Evolutionary conservation across 352 stramenopile species (phyloP).

Genomic region (Globisporangium paddicum): DNA sequence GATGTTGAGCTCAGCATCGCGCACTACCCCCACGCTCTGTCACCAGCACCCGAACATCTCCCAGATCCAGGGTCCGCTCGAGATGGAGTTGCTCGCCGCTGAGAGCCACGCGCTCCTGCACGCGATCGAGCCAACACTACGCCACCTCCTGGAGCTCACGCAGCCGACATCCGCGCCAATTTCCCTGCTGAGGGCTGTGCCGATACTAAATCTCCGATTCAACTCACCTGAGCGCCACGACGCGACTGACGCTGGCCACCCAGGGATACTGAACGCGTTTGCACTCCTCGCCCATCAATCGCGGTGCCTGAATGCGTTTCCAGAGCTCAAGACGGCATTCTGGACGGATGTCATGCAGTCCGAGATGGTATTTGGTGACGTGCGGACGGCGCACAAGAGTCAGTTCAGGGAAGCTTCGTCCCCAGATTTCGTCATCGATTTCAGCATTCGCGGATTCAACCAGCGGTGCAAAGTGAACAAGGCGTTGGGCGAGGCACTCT

Average conservation of each 20-base stretch:
- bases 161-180: not conserved
- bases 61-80: not conserved
- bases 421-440: conserved; percentile 1
- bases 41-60: not conserved
- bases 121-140: not conserved
- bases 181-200: not conserved
- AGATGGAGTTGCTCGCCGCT: not conserved
- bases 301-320: not conserved
- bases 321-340: conserved; percentile 6
- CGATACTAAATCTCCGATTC: conserved; percentile 2
- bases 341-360: conserved; percentile 7
- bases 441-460: not conserved
- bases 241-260: not conserved
- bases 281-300: not conserved
- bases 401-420: not conserved
- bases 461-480: not conserved
- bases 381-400: too few relatives aligned
- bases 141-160: not conserved
- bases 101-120: not conserved
- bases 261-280: not conserved
- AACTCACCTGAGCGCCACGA: not conserved
- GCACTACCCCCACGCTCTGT: not conserved
- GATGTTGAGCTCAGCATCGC: too few relatives aligned
- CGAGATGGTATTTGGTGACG: too few relatives aligned
- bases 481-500: not conserved